Evolutionary conservation across 768 basidiomycete genomes (phyloP).

Genomic region (Flagelloscypha sp.): DNA sequence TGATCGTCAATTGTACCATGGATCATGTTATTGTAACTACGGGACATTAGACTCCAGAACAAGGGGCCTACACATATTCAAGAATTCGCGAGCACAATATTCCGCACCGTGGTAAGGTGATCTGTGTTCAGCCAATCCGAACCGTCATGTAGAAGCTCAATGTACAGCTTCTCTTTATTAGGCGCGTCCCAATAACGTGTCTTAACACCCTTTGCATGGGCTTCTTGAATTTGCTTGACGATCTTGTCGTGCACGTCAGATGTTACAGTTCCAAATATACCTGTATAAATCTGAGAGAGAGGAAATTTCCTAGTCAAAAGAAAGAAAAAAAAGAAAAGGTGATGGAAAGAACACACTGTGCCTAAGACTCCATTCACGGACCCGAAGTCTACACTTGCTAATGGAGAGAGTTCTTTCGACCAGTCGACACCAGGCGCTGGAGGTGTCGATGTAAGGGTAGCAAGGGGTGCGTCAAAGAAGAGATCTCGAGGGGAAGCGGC

Average conservation of each 20-base stretch:
- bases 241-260: conserved; percentile 7
- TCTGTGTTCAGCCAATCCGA: conserved; percentile 22
- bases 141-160: conserved; percentile 13
- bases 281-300: too few relatives aligned
- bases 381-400: conserved; percentile 16
- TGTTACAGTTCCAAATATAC: conserved; percentile 7
- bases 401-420: conserved; percentile 14
- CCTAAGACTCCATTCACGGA: conserved; percentile 13
- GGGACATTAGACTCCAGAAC: too few relatives aligned
- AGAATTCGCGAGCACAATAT: too few relatives aligned
- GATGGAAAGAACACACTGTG: too few relatives aligned
- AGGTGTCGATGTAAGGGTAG: conserved; percentile 11
- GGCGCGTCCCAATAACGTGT: conserved; percentile 19
- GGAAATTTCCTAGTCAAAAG: neutral
- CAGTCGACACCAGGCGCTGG: conserved; percentile 8
- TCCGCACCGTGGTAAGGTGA: conserved; percentile 13
- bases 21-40: too few relatives aligned
- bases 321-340: neutral
- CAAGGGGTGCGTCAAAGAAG: conserved; percentile 19
- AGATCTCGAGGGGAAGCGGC: conserved; percentile 14
- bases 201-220: conserved; percentile 14
- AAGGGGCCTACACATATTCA: too few relatives aligned
- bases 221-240: conserved; percentile 15
- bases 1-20: too few relatives aligned
- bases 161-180: conserved; percentile 13